phyloP scores from a whole-genome alignment of 2,329 filamentous ascomycete genomes.

The Talaromyces rugulosus region DNA sequence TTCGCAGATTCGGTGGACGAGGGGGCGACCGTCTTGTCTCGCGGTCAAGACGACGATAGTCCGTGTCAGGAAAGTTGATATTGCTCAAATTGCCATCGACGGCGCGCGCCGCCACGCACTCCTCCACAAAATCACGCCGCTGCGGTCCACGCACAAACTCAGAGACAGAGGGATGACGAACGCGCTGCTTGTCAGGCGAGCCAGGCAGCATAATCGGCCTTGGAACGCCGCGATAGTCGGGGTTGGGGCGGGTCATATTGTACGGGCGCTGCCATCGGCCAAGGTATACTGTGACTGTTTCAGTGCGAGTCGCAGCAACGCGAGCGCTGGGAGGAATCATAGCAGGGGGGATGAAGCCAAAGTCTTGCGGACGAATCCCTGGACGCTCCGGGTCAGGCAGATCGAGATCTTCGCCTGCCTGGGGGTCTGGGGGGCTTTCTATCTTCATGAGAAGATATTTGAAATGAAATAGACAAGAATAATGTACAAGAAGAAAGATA shows the following conservation, averaged over 20 bases:
- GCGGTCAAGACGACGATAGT: background rate
- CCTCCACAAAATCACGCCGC: background rate
- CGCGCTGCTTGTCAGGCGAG: slow-evolving; percentile 8
- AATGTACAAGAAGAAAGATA: background rate
- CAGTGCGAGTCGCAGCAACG: slow-evolving; percentile 1
- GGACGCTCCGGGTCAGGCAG: slow-evolving; percentile 2
- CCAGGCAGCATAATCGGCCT: slow-evolving; percentile 9
- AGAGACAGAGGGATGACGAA: slow-evolving; percentile 2
- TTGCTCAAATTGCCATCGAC: background rate
- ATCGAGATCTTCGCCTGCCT: background rate
- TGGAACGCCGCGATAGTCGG: slow-evolving; percentile 7
- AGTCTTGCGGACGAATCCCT: background rate
- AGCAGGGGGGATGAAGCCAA: background rate
- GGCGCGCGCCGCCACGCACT: background rate
- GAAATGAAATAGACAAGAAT: background rate
- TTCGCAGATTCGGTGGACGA: background rate
- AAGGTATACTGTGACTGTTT: slow-evolving; percentile 7
- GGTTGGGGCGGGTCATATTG: slow-evolving; percentile 2
- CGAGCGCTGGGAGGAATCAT: background rate
- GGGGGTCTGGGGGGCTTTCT: background rate
- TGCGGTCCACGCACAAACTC: slow-evolving; percentile 1
- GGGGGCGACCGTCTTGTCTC: background rate
- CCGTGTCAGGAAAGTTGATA: no score
- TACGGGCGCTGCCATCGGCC: slow-evolving; percentile 1
- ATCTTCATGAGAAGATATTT: background rate